Evolutionary conservation across 2,329 filamentous ascomycete genomes (phyloP), one percentile per base, ranked within the genome.

Genomic region (Xylariaceae sp.): DNA sequence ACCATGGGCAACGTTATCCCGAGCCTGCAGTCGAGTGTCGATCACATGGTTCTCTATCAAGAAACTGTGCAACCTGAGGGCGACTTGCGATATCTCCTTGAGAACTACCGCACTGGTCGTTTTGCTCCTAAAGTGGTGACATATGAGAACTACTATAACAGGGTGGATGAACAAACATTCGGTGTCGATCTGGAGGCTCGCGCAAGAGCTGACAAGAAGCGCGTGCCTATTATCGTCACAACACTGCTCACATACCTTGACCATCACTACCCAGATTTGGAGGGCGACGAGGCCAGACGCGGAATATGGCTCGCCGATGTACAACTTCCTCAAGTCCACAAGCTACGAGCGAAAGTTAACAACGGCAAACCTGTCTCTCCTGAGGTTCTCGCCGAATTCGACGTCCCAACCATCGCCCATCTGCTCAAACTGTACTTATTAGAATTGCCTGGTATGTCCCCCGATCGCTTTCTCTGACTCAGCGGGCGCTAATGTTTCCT

Each of bases 71-170:
- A 97, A 67, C 93, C 93, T 5, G 66, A 83, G 38, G 87, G 88
- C 32, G 93, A 98, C 67, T 72, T 98, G 56, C 81, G 93, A 53
- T 98, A 97, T 66, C 78, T 98, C 49, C 76, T 98, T 37, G 93
- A 98, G 71, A 98, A 92, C 64, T 98, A 98, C 69, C 85, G 91
- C 52, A 98, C 93, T 6, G 93, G 93, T 52, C 88, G 85, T 55
- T 98, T 95, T 64, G 81, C 89, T 41, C 93, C 93, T 7, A 91
- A 82, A 60, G 92, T 97, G 22, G 83, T 90, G 37, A 86, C 89
- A 3, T 98, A 98, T 67, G 93, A 98, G 70, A 98, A 97, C 67
- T 98, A 98, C 71, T 98, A 98, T 74, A 96, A 96, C 68, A 90
- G 88, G 55, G 90, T 96, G 20, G 93, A 96, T 65, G 91, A 96